Percentiles rank a stretch among this genome's conserved stretches.
Evolutionary conservation across 768 basidiomycete species (phyloP).

Genomic region (Gymnopilus dilepis): DNA sequence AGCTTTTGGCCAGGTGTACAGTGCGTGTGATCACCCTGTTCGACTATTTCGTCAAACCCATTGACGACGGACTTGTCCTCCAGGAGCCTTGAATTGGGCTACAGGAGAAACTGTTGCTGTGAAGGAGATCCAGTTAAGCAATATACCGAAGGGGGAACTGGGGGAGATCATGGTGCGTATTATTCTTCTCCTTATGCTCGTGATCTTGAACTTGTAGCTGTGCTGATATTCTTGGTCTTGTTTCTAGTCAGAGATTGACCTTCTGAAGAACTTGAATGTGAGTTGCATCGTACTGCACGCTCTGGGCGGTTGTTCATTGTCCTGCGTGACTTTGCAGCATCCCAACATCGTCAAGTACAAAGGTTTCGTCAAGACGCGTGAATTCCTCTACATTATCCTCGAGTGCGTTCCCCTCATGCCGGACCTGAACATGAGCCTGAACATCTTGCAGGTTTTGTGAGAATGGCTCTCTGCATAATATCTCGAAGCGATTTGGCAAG

Average conservation of each 20-base stretch:
- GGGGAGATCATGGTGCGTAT: conserved; percentile 93
- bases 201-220: not conserved
- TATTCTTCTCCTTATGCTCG: conserved; percentile 3
- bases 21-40: conserved; percentile 52
- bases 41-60: not conserved
- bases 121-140: conserved; percentile 95
- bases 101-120: conserved; percentile 99
- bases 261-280: conserved; percentile 96
- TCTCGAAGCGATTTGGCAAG: conserved; percentile 97
- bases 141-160: conserved; percentile 91
- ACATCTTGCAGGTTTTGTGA: conserved; percentile 79
- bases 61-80: conserved; percentile 2
- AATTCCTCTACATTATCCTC: conserved; percentile 95
- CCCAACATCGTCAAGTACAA: conserved; percentile 99
- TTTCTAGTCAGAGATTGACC: conserved; percentile 89
- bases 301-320: conserved; percentile 8
- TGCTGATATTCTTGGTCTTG: conserved; percentile 24
- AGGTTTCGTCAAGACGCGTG: conserved; percentile 93
- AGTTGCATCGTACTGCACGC: conserved; percentile 25
- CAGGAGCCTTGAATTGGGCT: conserved; percentile 91
- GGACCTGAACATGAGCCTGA: not conserved
- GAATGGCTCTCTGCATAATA: conserved; percentile 95
- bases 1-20: conserved; percentile 96
- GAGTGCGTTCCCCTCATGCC: conserved; percentile 60
- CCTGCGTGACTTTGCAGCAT: conserved; percentile 60